A percentile compares a stretch with the other conserved stretches of the same genome.
Evolutionary conservation across 2,329 filamentous ascomycete species (phyloP).

Genomic region (Elsinoe ampelina): DNA sequence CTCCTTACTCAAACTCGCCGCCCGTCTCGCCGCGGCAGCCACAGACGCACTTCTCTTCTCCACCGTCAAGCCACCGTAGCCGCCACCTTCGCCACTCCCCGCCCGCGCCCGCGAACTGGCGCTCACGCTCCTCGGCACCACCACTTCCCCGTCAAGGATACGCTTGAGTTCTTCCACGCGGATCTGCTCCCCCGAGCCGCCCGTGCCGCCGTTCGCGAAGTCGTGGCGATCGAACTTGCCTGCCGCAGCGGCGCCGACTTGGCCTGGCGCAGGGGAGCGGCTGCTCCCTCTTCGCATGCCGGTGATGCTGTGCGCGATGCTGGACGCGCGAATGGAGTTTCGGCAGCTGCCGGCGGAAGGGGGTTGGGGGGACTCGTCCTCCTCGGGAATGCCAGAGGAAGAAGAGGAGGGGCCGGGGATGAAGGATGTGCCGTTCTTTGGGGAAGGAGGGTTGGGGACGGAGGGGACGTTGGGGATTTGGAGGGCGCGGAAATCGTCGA

Average conservation of each 20-base stretch:
- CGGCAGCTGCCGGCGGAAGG: background rate
- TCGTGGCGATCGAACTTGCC: slow-evolving; percentile 13
- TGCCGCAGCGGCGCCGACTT: background rate
- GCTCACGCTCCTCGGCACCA: slow-evolving; percentile 36
- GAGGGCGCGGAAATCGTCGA: slow-evolving; percentile 69
- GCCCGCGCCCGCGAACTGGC: background rate
- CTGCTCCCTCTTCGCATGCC: background rate
- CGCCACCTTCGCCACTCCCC: background rate
- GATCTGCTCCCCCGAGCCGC: slow-evolving; percentile 34
- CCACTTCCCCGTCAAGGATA: slow-evolving; percentile 32
- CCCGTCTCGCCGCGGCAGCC: background rate
- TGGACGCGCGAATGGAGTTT: slow-evolving; percentile 46
- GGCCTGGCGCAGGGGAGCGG: slow-evolving; percentile 6
- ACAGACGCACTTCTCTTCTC: slow-evolving; percentile 32
- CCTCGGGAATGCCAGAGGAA: slow-evolving; percentile 56
- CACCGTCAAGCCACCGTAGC: slow-evolving; percentile 29
- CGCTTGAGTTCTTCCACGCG: slow-evolving; percentile 37
- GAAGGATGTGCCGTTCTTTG: slow-evolving; percentile 30
- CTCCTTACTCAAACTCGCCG: background rate
- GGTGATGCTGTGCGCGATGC: slow-evolving; percentile 41
- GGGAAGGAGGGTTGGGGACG: slow-evolving; percentile 48
- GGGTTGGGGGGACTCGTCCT: slow-evolving; percentile 45
- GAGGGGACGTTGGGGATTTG: slow-evolving; percentile 59
- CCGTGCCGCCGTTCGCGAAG: slow-evolving; percentile 25
- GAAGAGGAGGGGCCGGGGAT: slow-evolving; percentile 34